These are phyloP conservation scores for Pythium aristosporum DNA, from an alignment of 352 stramenopile genomes.

Conservation along the genomic window DNA sequence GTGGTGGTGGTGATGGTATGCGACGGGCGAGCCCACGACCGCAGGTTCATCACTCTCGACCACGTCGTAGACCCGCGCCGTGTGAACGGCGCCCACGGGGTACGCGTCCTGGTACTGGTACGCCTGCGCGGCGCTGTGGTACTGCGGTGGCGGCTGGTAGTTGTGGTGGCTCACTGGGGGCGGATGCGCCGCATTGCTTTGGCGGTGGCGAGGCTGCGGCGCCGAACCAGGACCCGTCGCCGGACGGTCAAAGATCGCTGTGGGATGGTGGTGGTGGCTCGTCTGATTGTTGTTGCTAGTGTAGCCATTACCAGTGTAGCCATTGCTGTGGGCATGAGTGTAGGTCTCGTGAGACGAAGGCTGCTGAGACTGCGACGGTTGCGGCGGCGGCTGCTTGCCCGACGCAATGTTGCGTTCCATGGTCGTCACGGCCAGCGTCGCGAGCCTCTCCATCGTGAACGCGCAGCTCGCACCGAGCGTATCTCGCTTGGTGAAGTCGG, in stretches of 20 bases:
- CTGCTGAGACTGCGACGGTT: conserved; percentile 11
- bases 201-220: conserved; percentile 21
- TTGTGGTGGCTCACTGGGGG: conserved; percentile 4
- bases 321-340: background rate
- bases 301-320: conserved; percentile 2
- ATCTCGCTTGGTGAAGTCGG: conserved; percentile 73
- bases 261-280: conserved; percentile 33
- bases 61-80: conserved; percentile 26
- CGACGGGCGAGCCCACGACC: conserved; percentile 22
- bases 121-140: conserved; percentile 22
- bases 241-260: conserved; percentile 46
- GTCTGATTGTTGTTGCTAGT: conserved; percentile 26
- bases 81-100: conserved; percentile 9
- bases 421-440: conserved; percentile 70
- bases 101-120: conserved; percentile 30
- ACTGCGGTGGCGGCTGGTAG: conserved; percentile 20
- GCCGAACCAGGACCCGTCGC: background rate
- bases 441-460: conserved; percentile 81
- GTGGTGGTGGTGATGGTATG: conserved; percentile 4
- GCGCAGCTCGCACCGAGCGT: conserved; percentile 66
- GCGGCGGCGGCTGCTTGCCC: conserved; percentile 23
- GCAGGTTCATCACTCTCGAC: conserved; percentile 17
- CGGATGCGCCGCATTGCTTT: conserved; percentile 20
- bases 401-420: conserved; percentile 62
- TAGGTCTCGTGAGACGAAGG: conserved; percentile 17